Base-by-base conservation (phyloP, 176 grass and related monocot species). In the Carex scoparia region DNA sequence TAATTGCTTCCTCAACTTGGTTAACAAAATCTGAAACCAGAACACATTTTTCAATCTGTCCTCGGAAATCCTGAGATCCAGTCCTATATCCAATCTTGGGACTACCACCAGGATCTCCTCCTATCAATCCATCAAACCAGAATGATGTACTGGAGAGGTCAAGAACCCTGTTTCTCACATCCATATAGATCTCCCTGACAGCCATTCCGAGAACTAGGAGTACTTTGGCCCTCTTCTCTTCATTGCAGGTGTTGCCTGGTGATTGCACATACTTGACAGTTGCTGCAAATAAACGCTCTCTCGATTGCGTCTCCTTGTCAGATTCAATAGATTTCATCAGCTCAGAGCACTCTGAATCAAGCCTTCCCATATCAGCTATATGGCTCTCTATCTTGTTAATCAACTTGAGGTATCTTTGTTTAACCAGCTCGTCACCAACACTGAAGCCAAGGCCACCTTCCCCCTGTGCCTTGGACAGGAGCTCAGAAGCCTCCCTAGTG, bases 31-130 rank as follows among this genome's bases (percentile, higher is more conserved):
- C 86, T 40, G 92, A 87, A 73, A 98, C 56, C 65, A 98, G 82
- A 84, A 88, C 79, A 86, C 92, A 93, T 88, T 90, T 98, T 88
- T 98, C 95, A 69, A 98, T 94, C 67, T 98, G 92, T 85, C 93
- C 91, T 75, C 94, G 84, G 84, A 94, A 94, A 28, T 88, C 79
- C 31, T 86, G 84, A 77, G 90, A 90, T 32, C 84, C 42, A 7
- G 74, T 86, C 67, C 86, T 87, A 87, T 79, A 59, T 81, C 88
- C 90, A 76, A 85, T 83, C 84, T 85, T 88, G 59, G 79, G 84
- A 88, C 76, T 85, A 89, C 44, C 80, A 81, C 69, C 86, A 30
- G 16, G 23, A 31, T 77, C 73, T 77, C 86, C 88, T 64, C 61
- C 86, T 71, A 69, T 88, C 60, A 81, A 89, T 31, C 81, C 84